Base-by-base conservation (phyloP, 2,329 filamentous ascomycete species). In the Capronia americana region DNA sequence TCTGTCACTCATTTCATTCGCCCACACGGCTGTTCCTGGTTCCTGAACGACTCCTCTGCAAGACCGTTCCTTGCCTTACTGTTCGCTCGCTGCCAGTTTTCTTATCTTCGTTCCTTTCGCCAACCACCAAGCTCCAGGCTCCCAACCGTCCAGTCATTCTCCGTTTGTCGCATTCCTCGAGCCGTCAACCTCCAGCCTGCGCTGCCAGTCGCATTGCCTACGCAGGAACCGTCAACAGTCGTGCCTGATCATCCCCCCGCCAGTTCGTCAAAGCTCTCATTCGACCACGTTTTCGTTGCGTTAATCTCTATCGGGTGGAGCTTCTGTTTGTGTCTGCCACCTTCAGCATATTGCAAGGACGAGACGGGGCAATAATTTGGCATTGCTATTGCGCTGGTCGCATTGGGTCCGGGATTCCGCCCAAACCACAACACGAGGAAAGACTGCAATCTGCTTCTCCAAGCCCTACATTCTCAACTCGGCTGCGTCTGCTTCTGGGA, bases 331-430 rank as follows among this genome's bases (percentile, higher is more conserved):
- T 44, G 23, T 67, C 65, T 50, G 32, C 48, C 58, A 20, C 20
- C 30, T 17, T 53, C 28, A 54, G 58, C 46, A 26, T 61, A n/a
- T 51, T 53, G 58, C 41, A n/a, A 38, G 44, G 26, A 51, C 53
- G 58, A 46, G 58, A 54, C 28, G 17, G 32, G 32, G 20, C 20
- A 4, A 61, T 26, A 51, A 51, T 61, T 58, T 57, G 38, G 48
- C 46, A 58, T 56, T 61, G 50, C 41, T 53, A 38, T 53, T 50
- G 68, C 68, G 65, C 68, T 57, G 68, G 68, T 69, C 68, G 65
- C 68, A 64, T 65, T 41, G 59, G 59, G 24, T 48, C 55, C 48
- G 14, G 56, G 61, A 48, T 51, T 38, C 58, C 44, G 56, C 41
- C 61, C 26, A 54, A 48, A 46, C 34, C 30, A 23, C 59, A 62